These are phyloP conservation scores for Arabis alpina DNA, from an alignment of 345 rosid genomes.

Conservation along the genomic window DNA sequence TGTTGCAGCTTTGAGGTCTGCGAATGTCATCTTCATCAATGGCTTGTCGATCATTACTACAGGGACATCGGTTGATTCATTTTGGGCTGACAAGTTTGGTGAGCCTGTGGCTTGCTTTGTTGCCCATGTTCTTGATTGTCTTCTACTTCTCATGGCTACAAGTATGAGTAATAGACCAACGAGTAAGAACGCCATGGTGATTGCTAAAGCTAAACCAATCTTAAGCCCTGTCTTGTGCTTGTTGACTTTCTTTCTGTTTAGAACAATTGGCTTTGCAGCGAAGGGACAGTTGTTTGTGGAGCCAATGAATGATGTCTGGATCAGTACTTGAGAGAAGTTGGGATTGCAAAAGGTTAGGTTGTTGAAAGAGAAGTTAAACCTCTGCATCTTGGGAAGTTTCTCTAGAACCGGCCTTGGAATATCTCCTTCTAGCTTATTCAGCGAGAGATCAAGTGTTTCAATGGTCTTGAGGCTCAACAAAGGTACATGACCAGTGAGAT, in stretches of 20 bases:
- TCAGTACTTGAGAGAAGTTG: conserved; percentile 49
- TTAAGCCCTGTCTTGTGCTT: conserved; percentile 52
- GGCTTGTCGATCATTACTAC: conserved; percentile 92
- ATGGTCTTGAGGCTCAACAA: conserved; percentile 48
- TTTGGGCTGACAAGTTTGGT: conserved; percentile 66
- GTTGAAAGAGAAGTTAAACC: conserved; percentile 86
- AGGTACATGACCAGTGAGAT: conserved; percentile 72
- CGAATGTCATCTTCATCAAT: conserved; percentile 73
- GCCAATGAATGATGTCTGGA: conserved; percentile 65
- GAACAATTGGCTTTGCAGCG: conserved; percentile 69
- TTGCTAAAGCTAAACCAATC: conserved; percentile 72
- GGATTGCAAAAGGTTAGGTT: conserved; percentile 76
- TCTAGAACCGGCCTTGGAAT: conserved; percentile 59
- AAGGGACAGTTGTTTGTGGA: conserved; percentile 75
- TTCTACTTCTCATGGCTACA: conserved; percentile 61
- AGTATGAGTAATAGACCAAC: conserved; percentile 62
- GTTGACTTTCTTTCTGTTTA: conserved; percentile 48
- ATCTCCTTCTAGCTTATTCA: conserved; percentile 79
- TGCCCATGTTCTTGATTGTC: conserved; percentile 68
- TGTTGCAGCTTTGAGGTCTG: conserved; percentile 84
- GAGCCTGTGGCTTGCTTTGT: conserved; percentile 67
- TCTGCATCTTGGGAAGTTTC: conserved; percentile 58
- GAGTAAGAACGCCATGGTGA: conserved; percentile 70
- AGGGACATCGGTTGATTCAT: conserved; percentile 70
- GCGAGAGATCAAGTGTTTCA: conserved; percentile 69